phyloP scores from a whole-genome alignment of 345 rosid genomes.

The Raphanus raphanistrum region DNA sequence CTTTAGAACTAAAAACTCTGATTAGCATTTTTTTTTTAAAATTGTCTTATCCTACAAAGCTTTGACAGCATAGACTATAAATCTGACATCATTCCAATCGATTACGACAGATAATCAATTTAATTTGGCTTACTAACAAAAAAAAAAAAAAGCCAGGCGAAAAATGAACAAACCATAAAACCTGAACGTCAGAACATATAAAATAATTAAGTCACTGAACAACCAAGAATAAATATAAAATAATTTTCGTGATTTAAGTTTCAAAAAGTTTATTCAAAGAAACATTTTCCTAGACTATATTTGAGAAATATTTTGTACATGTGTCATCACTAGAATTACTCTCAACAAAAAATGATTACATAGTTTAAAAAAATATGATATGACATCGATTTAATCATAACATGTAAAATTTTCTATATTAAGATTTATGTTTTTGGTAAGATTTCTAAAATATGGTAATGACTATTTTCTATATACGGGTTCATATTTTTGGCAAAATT shows the following conservation, averaged over 20 bases:
- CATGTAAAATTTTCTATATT: too few relatives aligned
- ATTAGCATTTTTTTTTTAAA: not conserved
- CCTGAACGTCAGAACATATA: not conserved
- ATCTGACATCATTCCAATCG: not conserved
- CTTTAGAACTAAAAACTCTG: not conserved
- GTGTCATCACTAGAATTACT: too few relatives aligned
- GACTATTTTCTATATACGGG: too few relatives aligned
- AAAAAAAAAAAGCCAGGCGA: not conserved
- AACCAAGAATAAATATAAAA: not conserved
- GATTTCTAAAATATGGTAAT: too few relatives aligned
- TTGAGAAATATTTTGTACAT: too few relatives aligned
- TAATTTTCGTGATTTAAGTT: not conserved
- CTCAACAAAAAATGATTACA: too few relatives aligned
- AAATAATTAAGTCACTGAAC: not conserved
- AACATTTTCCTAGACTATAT: too few relatives aligned
- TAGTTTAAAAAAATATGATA: too few relatives aligned
- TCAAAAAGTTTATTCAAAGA: not conserved
- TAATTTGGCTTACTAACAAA: not conserved
- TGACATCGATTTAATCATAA: too few relatives aligned
- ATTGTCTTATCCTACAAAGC: not conserved
- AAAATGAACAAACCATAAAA: not conserved
- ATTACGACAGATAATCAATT: not conserved
- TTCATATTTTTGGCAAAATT: not conserved
- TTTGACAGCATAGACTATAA: not conserved
- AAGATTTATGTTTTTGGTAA: too few relatives aligned